Percentiles rank a stretch among this genome's conserved stretches.
Conservation (phyloP, 306 rosid genomes). For the Abrus precatorius region DNA sequence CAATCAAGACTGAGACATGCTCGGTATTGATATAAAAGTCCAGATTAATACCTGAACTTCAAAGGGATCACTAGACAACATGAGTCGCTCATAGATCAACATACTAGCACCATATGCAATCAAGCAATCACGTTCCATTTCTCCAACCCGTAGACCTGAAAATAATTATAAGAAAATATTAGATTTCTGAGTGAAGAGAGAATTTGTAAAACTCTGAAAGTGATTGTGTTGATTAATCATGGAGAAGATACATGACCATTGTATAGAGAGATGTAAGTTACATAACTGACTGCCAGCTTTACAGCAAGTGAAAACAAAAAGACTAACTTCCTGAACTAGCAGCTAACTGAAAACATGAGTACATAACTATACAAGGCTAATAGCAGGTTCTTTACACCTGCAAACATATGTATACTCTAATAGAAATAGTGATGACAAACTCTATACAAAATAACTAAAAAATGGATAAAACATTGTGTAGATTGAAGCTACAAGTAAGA, state of each 20-base stretch:
- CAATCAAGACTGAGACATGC: conserved; percentile 22
- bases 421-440: background rate
- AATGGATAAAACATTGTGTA: background rate
- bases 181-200: no score
- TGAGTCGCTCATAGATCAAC: conserved; percentile 87
- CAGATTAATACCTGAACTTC: conserved; percentile 79
- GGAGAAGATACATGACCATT: no score
- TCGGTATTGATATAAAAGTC: conserved; percentile 2
- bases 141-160: conserved; percentile 93
- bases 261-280: no score
- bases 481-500: conserved; percentile 14
- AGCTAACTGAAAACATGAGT: no score
- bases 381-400: no score
- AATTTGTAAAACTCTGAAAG: no score
- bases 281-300: no score
- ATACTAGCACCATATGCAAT: conserved; percentile 99
- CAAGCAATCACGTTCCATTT: conserved; percentile 97
- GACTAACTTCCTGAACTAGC: no score
- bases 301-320: no score
- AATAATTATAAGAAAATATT: conserved; percentile 25
- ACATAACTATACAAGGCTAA: no score
- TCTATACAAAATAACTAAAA: conserved; percentile 12
- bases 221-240: no score
- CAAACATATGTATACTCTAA: no score
- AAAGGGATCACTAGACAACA: conserved; percentile 94